Evolutionary conservation across 192 early-diverging fungal genomes (phyloP), one percentile per base, ranked within the genome.

Genomic region (Coemansia asiatica): DNA sequence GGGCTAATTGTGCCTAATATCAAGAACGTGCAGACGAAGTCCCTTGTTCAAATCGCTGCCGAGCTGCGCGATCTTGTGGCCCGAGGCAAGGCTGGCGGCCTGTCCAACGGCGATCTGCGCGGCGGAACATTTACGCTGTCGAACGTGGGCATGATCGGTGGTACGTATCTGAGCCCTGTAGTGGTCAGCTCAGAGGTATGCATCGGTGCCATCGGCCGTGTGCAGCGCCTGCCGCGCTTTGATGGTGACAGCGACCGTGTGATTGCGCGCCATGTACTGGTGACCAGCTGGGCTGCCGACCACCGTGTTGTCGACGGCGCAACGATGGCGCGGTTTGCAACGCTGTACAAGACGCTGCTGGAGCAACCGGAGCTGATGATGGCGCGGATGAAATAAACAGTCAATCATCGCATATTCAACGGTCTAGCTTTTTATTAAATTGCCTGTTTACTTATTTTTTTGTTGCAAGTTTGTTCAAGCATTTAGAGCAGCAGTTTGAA

Each of bases 241-340:
- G 85, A 86, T 33, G 66, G 62, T n/a, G 15, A 73, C 31, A 73
- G 71, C 12, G 92, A 93, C 71, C 72, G 75, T 3, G 85, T 98
- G 26, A 90, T 93, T 1, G 83, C 89, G 16, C 88, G 88, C 63
- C 75, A 89, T 67, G 82, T 96, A 8, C 72, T 95, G 61, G 85
- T 86, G 23, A 82, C 94, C 4, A 95, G 93, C 84, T 96, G 91
- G 88, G 89, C 91, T 18, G 96, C 96, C 9, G 96, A 98, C 81
- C 96, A 98, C 79, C 87, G 96, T 29, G 91, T 98, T 21, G 85
- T 97, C 66, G 95, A 97, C 74, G 97, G 97, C 25, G 97, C 94
- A 12, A 96, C 95, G 10, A 85, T 98, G 67, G 97, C 95, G 19
- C 84, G 94, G 69, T 97, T 97, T 83, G 93, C 89, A 16, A 75